phyloP scores from a whole-genome alignment of 2,329 filamentous ascomycete genomes.

The Curvularia sp. region DNA sequence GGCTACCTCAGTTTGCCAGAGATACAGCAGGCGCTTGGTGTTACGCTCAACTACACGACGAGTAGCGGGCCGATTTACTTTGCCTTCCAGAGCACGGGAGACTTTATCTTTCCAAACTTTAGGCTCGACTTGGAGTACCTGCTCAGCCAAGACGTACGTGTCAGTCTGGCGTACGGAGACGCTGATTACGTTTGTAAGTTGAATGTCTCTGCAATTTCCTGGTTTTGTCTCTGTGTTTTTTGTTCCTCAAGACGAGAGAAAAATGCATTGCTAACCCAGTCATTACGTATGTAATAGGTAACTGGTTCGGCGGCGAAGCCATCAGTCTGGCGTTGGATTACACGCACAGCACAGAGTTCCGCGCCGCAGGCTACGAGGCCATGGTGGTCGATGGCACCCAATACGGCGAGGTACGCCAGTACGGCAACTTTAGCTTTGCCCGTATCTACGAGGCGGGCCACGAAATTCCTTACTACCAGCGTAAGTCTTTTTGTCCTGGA shows the following conservation, averaged over 20 bases:
- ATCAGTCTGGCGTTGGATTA: conserved; percentile 50
- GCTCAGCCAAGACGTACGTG: conserved; percentile 51
- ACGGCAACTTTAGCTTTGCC: conserved; percentile 53
- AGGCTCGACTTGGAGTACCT: conserved; percentile 52
- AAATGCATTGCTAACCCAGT: background rate
- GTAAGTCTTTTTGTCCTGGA: conserved; percentile 15
- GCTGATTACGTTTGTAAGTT: conserved; percentile 51
- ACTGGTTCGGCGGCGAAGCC: conserved; percentile 52
- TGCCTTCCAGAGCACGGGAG: conserved; percentile 60
- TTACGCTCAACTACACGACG: conserved; percentile 66
- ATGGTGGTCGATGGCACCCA: conserved; percentile 50
- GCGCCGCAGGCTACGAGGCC: conserved; percentile 39
- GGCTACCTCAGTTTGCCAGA: conserved; percentile 65
- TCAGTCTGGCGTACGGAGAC: conserved; percentile 48
- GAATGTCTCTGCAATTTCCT: background rate
- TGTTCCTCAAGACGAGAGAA: background rate
- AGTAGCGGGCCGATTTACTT: conserved; percentile 58
- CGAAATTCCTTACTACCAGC: conserved; percentile 54
- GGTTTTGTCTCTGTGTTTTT: background rate
- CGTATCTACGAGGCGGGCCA: conserved; percentile 52
- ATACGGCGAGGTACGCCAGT: conserved; percentile 52
- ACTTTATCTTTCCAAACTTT: conserved; percentile 67
- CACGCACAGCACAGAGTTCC: conserved; percentile 42
- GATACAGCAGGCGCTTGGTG: conserved; percentile 67
- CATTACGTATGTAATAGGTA: conserved; percentile 25